These are phyloP conservation scores for Crepidotus variabilis DNA, from an alignment of 768 basidiomycete species.

Conservation along the genomic window DNA sequence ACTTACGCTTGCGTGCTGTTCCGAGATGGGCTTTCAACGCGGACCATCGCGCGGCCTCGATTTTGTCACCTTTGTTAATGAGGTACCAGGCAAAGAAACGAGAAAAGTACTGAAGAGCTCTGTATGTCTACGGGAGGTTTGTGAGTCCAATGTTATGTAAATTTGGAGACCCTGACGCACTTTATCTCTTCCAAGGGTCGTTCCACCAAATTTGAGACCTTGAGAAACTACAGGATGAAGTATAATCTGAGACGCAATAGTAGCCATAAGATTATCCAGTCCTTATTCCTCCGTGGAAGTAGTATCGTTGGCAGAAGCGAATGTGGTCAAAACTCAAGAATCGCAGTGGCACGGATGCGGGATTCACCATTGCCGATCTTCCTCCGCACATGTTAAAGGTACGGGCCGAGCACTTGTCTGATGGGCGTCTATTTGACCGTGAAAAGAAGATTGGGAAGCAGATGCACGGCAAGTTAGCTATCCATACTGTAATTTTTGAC, in stretches of 20 bases:
- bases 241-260: slow-evolving; percentile 68
- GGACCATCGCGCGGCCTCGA: slow-evolving; percentile 71
- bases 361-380: slow-evolving; percentile 6
- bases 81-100: slow-evolving; percentile 87
- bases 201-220: slow-evolving; percentile 70
- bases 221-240: slow-evolving; percentile 82
- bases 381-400: not conserved
- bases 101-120: slow-evolving; percentile 86
- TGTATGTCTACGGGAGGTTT: slow-evolving; percentile 63
- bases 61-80: slow-evolving; percentile 62
- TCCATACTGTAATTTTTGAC: too few relatives aligned
- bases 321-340: not conserved
- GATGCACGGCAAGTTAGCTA: too few relatives aligned
- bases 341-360: slow-evolving; percentile 7
- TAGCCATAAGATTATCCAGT: slow-evolving; percentile 35
- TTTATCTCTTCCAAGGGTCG: slow-evolving; percentile 91
- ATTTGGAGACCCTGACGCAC: slow-evolving; percentile 29
- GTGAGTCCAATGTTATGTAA: not conserved
- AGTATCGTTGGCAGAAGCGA: slow-evolving; percentile 1
- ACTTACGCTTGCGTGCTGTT: slow-evolving; percentile 79
- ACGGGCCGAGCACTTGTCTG: not conserved
- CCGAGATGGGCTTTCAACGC: slow-evolving; percentile 86
- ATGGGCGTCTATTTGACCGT: not conserved
- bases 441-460: too few relatives aligned
- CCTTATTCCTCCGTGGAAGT: slow-evolving; percentile 1